Evolutionary conservation across 2,329 filamentous ascomycete species (phyloP).

Genomic region (Graphilbum ipis-grandicollis): DNA sequence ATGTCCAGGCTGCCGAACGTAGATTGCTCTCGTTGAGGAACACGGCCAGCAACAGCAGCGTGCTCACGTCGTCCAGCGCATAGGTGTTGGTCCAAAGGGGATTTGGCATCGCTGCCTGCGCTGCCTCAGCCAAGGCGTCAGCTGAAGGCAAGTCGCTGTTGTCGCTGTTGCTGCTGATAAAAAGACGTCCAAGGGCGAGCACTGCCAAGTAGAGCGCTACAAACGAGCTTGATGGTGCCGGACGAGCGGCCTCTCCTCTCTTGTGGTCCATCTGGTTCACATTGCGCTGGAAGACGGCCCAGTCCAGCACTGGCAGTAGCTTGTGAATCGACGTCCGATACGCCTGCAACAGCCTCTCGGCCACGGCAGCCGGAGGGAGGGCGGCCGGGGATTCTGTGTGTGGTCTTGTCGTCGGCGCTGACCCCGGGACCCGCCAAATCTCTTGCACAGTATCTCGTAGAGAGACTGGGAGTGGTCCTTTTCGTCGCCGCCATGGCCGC

Average conservation of each 20-base stretch:
- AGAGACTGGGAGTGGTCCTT: too few species aligned
- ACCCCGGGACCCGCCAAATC: too few species aligned
- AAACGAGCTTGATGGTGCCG: too few species aligned
- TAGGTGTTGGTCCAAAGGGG: slow-evolving; percentile 71
- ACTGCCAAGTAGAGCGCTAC: slow-evolving; percentile 68
- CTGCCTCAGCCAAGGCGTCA: slow-evolving; percentile 54
- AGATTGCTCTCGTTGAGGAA: slow-evolving; percentile 76
- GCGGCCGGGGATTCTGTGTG: slow-evolving; percentile 31
- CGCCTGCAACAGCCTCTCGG: slow-evolving; percentile 55
- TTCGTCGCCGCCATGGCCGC: not conserved
- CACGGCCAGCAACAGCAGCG: slow-evolving; percentile 55
- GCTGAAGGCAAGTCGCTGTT: slow-evolving; percentile 34
- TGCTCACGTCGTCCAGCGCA: slow-evolving; percentile 56
- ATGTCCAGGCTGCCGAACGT: slow-evolving; percentile 71
- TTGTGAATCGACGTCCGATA: slow-evolving; percentile 66
- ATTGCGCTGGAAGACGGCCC: slow-evolving; percentile 62
- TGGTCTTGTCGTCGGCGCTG: not conserved
- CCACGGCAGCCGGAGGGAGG: slow-evolving; percentile 51
- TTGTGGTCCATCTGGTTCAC: slow-evolving; percentile 57
- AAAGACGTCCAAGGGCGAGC: slow-evolving; percentile 66
- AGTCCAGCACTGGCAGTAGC: slow-evolving; percentile 73
- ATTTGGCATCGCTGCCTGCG: slow-evolving; percentile 53
- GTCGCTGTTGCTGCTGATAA: slow-evolving; percentile 50
- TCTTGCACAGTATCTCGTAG: too few species aligned
- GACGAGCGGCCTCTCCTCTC: slow-evolving; percentile 14